phyloP scores from a whole-genome alignment of 768 basidiomycete genomes.

The Amanita pallidorosea region DNA sequence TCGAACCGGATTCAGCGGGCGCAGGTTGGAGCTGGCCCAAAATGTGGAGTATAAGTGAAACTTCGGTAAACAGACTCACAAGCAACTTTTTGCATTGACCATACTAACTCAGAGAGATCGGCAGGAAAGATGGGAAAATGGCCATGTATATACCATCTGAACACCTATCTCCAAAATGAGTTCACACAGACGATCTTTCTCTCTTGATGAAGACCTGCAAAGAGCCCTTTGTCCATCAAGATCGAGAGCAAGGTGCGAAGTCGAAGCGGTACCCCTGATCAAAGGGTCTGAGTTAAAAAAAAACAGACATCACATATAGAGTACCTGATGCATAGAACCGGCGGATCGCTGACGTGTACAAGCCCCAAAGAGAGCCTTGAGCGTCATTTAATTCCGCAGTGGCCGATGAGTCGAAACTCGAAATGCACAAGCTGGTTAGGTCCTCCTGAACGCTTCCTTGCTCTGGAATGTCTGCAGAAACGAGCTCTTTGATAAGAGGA shows the following conservation, averaged over 20 bases:
- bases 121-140: slow-evolving; percentile 1
- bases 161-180: slow-evolving; percentile 44
- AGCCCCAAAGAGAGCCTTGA: slow-evolving; percentile 36
- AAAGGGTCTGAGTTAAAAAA: background rate
- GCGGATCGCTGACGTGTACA: slow-evolving; percentile 35
- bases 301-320: slow-evolving; percentile 7
- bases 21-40: slow-evolving; percentile 38
- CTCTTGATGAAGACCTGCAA: slow-evolving; percentile 37
- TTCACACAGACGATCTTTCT: slow-evolving; percentile 44
- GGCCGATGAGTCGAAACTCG: slow-evolving; percentile 42
- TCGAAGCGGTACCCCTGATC: slow-evolving; percentile 26
- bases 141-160: slow-evolving; percentile 30
- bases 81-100: slow-evolving; percentile 39
- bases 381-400: slow-evolving; percentile 32
- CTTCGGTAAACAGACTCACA: slow-evolving; percentile 35
- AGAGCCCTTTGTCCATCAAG: slow-evolving; percentile 45
- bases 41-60: slow-evolving; percentile 40
- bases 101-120: slow-evolving; percentile 23
- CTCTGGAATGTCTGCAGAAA: slow-evolving; percentile 4
- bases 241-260: slow-evolving; percentile 30
- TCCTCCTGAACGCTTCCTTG: slow-evolving; percentile 12
- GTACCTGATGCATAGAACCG: slow-evolving; percentile 37
- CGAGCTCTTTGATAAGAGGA: slow-evolving; percentile 39
- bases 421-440: slow-evolving; percentile 30
- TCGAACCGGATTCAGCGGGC: slow-evolving; percentile 27